These are phyloP conservation scores for Trametes punicea DNA, from an alignment of 768 basidiomycete species.

Conservation along the genomic window DNA sequence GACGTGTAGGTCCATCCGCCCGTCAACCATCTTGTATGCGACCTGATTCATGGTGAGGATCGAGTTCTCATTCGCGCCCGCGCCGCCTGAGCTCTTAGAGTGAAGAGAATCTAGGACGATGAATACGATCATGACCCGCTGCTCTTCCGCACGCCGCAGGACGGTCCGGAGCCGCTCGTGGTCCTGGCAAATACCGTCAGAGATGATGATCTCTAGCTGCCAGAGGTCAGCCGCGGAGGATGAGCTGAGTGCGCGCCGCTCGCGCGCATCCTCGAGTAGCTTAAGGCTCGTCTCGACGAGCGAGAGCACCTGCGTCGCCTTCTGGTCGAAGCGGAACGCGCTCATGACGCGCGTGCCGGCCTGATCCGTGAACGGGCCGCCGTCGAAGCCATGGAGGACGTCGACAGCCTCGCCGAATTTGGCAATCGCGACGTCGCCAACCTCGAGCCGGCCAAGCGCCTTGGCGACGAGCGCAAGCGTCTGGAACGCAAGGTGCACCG, in stretches of 20 bases:
- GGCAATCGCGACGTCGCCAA: conserved; percentile 90
- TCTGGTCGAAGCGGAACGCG: conserved; percentile 87
- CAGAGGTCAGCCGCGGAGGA: conserved; percentile 79
- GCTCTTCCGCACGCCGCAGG: conserved; percentile 82
- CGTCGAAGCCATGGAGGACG: conserved; percentile 82
- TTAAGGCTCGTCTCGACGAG: conserved; percentile 77
- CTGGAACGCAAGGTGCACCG: conserved; percentile 90
- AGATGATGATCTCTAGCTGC: conserved; percentile 98
- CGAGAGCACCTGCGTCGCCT: conserved; percentile 80
- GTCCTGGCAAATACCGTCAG: conserved; percentile 98
- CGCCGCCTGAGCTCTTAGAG: conserved; percentile 31
- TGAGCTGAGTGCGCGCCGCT: conserved; percentile 56
- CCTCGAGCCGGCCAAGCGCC: conserved; percentile 87
- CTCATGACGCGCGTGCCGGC: conserved; percentile 78
- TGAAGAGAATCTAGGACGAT: conserved; percentile 91
- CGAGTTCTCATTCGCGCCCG: conserved; percentile 45
- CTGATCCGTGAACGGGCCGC: conserved; percentile 76
- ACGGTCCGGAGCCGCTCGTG: conserved; percentile 80
- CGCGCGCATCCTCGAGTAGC: conserved; percentile 74
- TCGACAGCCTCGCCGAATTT: conserved; percentile 89
- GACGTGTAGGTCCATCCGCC: conserved; percentile 82
- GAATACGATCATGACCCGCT: conserved; percentile 94
- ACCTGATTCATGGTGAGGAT: conserved; percentile 93
- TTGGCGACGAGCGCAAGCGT: conserved; percentile 90
- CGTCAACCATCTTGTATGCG: conserved; percentile 77